phyloP scores from a whole-genome alignment of 345 rosid genomes.

The Aurinia saxatilis region DNA sequence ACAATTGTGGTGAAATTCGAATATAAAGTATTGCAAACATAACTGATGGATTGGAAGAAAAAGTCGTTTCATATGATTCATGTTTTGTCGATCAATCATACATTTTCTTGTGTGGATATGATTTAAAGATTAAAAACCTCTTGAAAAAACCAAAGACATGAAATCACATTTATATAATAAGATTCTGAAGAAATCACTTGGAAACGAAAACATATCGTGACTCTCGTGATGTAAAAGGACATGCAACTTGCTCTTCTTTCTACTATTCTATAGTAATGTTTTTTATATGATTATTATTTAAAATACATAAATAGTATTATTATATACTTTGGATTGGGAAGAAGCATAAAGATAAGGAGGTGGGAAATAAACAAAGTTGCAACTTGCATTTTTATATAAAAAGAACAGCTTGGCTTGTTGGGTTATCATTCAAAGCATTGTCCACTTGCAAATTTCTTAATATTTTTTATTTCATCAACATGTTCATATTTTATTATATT shows the following conservation, averaged over 20 bases:
- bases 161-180: background rate
- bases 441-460: conserved; percentile 22
- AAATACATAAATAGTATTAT: too few species aligned
- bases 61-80: background rate
- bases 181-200: conserved; percentile 2
- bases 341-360: conserved; percentile 25
- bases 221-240: conserved; percentile 32
- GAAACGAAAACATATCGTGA: conserved; percentile 24
- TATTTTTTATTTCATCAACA: conserved; percentile 9
- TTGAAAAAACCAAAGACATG: conserved; percentile 1
- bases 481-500: background rate
- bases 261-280: background rate
- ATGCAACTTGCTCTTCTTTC: conserved; percentile 38
- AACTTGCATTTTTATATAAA: conserved; percentile 17
- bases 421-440: conserved; percentile 24
- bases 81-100: background rate
- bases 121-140: background rate
- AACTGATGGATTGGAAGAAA: background rate
- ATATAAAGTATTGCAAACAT: background rate
- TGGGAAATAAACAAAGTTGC: conserved; percentile 17
- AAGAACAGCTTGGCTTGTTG: conserved; percentile 28
- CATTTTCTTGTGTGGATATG: conserved; percentile 10
- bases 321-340: conserved; percentile 14
- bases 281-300: too few species aligned
- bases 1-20: too few species aligned